phyloP scores from a whole-genome alignment of 1,284 basidiomycete genomes.

The Trichosporon coremiiforme region DNA sequence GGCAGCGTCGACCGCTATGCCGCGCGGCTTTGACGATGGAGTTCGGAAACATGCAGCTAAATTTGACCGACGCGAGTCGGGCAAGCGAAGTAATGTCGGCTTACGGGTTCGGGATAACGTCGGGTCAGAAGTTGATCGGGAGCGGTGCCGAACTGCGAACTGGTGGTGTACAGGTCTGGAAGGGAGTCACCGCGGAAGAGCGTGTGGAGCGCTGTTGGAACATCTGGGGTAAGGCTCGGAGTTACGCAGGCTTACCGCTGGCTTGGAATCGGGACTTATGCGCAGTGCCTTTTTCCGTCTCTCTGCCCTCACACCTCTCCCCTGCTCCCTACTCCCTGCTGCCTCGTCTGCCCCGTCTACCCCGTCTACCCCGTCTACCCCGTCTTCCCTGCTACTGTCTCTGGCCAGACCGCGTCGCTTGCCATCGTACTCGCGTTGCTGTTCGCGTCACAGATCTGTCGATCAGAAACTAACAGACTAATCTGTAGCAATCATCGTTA shows the following conservation, averaged over 20 bases:
- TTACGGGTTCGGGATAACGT: background rate
- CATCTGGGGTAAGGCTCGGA: background rate
- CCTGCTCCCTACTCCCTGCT: too few species aligned
- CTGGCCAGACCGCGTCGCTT: too few species aligned
- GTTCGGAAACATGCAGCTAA: background rate
- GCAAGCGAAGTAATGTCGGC: background rate
- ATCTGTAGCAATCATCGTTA: too few species aligned
- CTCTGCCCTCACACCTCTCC: too few species aligned
- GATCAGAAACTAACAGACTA: too few species aligned
- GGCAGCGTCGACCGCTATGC: background rate
- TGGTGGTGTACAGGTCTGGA: too few species aligned
- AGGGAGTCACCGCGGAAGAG: background rate
- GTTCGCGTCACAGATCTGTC: too few species aligned
- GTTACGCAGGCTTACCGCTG: slow-evolving; percentile 3
- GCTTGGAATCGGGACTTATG: background rate
- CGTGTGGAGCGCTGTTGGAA: background rate
- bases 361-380: background rate
- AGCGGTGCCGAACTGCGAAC: background rate
- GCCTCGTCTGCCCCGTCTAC: background rate
- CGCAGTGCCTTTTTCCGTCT: background rate
- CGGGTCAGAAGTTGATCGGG: background rate
- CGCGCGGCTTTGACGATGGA: background rate
- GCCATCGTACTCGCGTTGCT: too few species aligned
- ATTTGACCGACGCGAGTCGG: background rate
- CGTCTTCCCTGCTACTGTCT: too few species aligned